A percentile compares a stretch with the other conserved stretches of the same genome.
Evolutionary conservation across 352 stramenopile genomes (phyloP).

Genomic region (Phytophthora citrophthora): DNA sequence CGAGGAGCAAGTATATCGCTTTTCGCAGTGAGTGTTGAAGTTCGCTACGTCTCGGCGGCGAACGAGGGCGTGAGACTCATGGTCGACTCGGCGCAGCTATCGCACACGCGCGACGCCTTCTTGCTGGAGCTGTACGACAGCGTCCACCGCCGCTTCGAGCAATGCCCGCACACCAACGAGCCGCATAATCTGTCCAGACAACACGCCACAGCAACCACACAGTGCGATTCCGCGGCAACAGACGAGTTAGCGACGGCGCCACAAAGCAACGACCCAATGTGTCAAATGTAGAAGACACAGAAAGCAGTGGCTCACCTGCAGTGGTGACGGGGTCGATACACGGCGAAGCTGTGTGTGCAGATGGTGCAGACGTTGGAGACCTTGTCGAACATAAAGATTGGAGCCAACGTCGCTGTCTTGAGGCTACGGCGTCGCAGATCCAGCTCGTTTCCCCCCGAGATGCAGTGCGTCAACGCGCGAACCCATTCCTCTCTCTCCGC

Average conservation of each 20-base stretch:
- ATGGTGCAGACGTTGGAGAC: conserved; percentile 88
- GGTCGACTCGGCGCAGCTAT: conserved; percentile 62
- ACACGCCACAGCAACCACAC: conserved; percentile 16
- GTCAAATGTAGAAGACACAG: conserved; percentile 16
- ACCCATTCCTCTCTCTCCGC: conserved; percentile 84
- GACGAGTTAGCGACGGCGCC: conserved; percentile 31
- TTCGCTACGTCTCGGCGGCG: conserved; percentile 26
- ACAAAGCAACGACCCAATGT: conserved; percentile 13
- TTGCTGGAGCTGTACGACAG: conserved; percentile 79
- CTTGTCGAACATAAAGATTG: conserved; percentile 91
- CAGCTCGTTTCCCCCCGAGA: conserved; percentile 56
- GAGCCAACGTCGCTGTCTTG: conserved; percentile 74
- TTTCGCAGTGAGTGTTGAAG: conserved; percentile 1
- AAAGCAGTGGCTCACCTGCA: conserved; percentile 58
- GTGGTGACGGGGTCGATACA: conserved; percentile 85
- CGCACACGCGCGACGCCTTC: conserved; percentile 81
- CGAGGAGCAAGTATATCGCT: conserved; percentile 4
- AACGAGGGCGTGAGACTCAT: conserved; percentile 50
- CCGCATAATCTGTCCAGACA: conserved; percentile 66
- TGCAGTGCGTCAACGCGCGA: conserved; percentile 79
- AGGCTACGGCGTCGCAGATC: conserved; percentile 73
- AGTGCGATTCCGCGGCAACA: conserved; percentile 17
- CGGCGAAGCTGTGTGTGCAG: conserved; percentile 80
- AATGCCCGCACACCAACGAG: conserved; percentile 83
- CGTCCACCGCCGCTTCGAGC: conserved; percentile 81